A percentile compares a stretch with the other conserved stretches of the same genome.
phyloP scores from a whole-genome alignment of 306 rosid genomes.

The Sophora flavescens region DNA sequence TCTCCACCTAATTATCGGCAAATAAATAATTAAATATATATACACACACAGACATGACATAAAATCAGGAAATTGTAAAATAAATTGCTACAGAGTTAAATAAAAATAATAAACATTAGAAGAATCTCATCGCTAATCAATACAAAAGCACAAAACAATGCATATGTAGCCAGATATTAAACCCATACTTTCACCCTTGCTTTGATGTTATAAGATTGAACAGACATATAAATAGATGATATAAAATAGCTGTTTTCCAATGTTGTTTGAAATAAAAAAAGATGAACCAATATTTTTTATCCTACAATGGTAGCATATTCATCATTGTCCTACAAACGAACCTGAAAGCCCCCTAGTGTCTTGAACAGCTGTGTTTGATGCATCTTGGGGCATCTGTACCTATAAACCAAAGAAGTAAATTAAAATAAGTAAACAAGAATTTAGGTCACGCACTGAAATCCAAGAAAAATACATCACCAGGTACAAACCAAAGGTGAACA shows the following conservation, averaged over 20 bases:
- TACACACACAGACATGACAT: not conserved
- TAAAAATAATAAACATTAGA: too few species aligned
- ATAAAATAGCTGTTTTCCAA: conserved; percentile 25
- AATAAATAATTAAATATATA: not conserved
- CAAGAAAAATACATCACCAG: conserved; percentile 19
- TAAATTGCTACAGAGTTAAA: not conserved
- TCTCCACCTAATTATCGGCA: conserved; percentile 76
- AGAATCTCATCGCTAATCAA: not conserved
- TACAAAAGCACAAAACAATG: conserved; percentile 18
- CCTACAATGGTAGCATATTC: conserved; percentile 30
- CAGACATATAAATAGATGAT: not conserved
- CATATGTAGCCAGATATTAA: not conserved
- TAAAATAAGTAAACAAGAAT: conserved; percentile 19
- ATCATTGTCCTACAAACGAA: conserved; percentile 45
- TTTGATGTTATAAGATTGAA: not conserved
- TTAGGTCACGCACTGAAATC: conserved; percentile 35
- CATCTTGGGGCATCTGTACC: conserved; percentile 98
- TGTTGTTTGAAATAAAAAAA: not conserved
- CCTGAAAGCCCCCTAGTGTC: conserved; percentile 98
- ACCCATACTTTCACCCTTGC: not conserved
- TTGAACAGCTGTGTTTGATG: conserved; percentile 76
- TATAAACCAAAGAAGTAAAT: conserved; percentile 39
- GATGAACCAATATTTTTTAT: conserved; percentile 29
- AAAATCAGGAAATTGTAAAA: not conserved
- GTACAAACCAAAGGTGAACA: conserved; percentile 18